Evolutionary conservation across 345 rosid species (phyloP).

Genomic region (Camelina hispida): DNA sequence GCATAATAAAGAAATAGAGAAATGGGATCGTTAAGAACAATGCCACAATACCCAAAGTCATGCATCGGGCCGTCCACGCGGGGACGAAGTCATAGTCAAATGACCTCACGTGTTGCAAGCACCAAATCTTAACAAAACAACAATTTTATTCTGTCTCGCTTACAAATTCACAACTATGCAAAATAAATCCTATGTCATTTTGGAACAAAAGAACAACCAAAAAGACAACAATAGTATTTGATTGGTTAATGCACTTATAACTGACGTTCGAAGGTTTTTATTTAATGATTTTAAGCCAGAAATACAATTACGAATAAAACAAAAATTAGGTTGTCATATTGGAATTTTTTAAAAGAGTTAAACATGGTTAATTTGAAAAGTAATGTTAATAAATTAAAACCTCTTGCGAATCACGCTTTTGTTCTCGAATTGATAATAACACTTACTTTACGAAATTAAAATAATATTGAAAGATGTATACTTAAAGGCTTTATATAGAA

Average conservation of each 20-base stretch:
- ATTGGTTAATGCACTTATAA: too few species aligned
- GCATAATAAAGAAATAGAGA: background rate
- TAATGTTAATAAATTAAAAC: background rate
- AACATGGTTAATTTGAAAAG: background rate
- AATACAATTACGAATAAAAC: background rate
- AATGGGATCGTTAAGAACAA: conserved; percentile 33
- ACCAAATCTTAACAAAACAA: conserved; percentile 6
- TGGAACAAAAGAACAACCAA: too few species aligned
- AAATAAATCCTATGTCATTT: background rate
- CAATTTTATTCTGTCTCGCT: conserved; percentile 29
- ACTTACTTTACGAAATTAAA: too few species aligned
- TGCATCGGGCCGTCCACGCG: conserved; percentile 20
- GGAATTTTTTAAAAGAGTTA: background rate
- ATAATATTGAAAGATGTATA: too few species aligned
- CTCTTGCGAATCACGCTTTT: conserved; percentile 20
- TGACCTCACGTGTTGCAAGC: conserved; percentile 36
- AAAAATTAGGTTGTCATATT: background rate
- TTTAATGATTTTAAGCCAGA: background rate
- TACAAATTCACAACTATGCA: background rate
- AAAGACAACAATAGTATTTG: too few species aligned
- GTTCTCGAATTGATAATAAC: background rate
- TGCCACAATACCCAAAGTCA: conserved; percentile 27
- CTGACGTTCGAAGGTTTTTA: background rate
- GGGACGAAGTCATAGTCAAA: conserved; percentile 6
- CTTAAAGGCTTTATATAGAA: background rate